Percentiles rank a stretch among this genome's conserved stretches.
Evolutionary conservation across 306 rosid species (phyloP).

Genomic region (Dalbergia oliveri): DNA sequence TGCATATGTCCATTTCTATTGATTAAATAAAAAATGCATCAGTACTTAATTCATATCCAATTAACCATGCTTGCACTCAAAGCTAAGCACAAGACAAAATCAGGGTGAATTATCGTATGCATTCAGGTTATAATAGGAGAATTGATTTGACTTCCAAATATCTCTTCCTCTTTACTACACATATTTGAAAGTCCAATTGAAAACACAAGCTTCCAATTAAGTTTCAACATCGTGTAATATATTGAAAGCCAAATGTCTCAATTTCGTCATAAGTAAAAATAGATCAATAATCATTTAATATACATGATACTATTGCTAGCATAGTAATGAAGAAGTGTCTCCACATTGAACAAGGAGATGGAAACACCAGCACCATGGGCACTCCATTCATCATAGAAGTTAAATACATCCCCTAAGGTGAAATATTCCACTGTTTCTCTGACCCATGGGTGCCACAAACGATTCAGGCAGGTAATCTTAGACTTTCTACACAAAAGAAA

Average conservation of each 20-base stretch:
- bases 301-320: conserved; percentile 88
- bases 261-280: conserved; percentile 22
- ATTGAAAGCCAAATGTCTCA: neutral
- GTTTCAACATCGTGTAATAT: neutral
- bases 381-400: conserved; percentile 94
- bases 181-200: conserved; percentile 25
- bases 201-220: neutral
- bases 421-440: conserved; percentile 89
- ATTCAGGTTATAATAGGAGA: conserved; percentile 19
- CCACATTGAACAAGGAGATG: conserved; percentile 67
- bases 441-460: conserved; percentile 97
- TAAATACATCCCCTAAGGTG: conserved; percentile 86
- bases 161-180: neutral
- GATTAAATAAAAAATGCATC: neutral
- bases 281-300: neutral
- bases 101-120: neutral
- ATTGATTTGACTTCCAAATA: neutral
- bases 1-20: conserved; percentile 4
- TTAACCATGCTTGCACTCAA: neutral
- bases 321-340: conserved; percentile 87
- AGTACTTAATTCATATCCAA: neutral
- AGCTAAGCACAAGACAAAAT: neutral
- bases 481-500: conserved; percentile 48
- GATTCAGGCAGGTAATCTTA: conserved; percentile 79
- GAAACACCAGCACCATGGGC: conserved; percentile 97